Evolutionary conservation across 495 filamentous ascomycete species (phyloP).

Genomic region (Evernia prunastri): DNA sequence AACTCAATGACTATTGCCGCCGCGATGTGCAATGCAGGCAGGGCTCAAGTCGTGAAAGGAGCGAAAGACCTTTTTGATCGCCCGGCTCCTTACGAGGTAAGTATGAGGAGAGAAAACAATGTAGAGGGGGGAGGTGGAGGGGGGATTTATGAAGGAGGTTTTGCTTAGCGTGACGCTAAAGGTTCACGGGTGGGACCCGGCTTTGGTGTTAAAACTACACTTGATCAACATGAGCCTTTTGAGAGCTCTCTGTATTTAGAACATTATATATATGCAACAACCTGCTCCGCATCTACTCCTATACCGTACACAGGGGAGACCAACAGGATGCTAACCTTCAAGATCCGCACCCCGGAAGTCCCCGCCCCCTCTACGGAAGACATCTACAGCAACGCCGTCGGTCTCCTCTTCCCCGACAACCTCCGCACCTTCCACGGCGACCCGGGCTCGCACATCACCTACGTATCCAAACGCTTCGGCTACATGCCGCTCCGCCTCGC

Average conservation of each 20-base stretch:
- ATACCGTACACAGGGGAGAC: background rate
- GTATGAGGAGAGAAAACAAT: constrained; percentile 52
- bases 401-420: constrained; percentile 72
- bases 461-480: constrained; percentile 55
- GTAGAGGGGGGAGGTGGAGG: background rate
- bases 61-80: constrained; percentile 58
- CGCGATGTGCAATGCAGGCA: constrained; percentile 77
- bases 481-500: constrained; percentile 43
- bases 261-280: no score
- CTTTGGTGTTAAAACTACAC: background rate
- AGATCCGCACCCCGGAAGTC: constrained; percentile 13
- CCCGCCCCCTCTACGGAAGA: constrained; percentile 47
- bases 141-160: background rate
- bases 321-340: constrained; percentile 18
- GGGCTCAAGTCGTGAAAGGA: constrained; percentile 56
- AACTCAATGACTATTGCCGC: constrained; percentile 58
- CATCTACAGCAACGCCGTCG: constrained; percentile 54
- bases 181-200: background rate
- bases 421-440: constrained; percentile 69
- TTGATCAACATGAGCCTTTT: no score
- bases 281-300: background rate
- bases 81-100: constrained; percentile 63
- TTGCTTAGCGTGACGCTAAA: background rate
- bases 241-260: no score
- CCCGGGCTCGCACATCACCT: constrained; percentile 57